These are phyloP conservation scores for Postia placenta DNA, from an alignment of 768 basidiomycete genomes.

Conservation along the genomic window DNA sequence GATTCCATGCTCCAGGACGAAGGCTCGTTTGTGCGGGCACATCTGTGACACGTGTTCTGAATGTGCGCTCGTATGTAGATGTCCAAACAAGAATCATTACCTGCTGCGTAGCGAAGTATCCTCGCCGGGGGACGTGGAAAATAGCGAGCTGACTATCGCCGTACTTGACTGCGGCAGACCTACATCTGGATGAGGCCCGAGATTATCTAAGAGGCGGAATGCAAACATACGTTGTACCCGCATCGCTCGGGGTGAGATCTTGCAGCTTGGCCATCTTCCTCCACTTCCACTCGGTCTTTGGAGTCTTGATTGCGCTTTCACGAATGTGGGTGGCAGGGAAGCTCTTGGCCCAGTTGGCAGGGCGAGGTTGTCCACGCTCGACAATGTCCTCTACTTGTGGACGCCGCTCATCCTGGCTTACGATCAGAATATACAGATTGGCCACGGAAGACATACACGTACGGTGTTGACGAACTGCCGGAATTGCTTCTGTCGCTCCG, in stretches of 20 bases:
- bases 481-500: slow-evolving; percentile 42
- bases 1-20: slow-evolving; percentile 66
- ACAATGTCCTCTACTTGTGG: slow-evolving; percentile 43
- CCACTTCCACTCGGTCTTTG: slow-evolving; percentile 55
- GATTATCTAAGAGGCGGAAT: neutral
- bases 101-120: slow-evolving; percentile 65
- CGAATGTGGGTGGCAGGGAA: slow-evolving; percentile 42
- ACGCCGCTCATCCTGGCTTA: slow-evolving; percentile 31
- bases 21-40: slow-evolving; percentile 51
- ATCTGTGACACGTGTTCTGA: slow-evolving; percentile 22
- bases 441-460: slow-evolving; percentile 28
- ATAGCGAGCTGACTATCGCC: slow-evolving; percentile 64
- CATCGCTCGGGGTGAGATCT: slow-evolving; percentile 43
- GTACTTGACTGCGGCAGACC: slow-evolving; percentile 49
- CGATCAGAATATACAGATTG: neutral
- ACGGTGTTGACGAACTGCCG: slow-evolving; percentile 43
- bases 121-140: slow-evolving; percentile 53
- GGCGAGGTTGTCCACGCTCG: slow-evolving; percentile 58
- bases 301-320: slow-evolving; percentile 32
- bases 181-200: slow-evolving; percentile 7
- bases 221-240: slow-evolving; percentile 38
- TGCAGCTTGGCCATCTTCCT: slow-evolving; percentile 36
- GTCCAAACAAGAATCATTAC: slow-evolving; percentile 26
- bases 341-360: slow-evolving; percentile 64
- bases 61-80: neutral